Conservation (phyloP, 192 early-diverging fungal species). For the Mycoemilia scoparia region DNA sequence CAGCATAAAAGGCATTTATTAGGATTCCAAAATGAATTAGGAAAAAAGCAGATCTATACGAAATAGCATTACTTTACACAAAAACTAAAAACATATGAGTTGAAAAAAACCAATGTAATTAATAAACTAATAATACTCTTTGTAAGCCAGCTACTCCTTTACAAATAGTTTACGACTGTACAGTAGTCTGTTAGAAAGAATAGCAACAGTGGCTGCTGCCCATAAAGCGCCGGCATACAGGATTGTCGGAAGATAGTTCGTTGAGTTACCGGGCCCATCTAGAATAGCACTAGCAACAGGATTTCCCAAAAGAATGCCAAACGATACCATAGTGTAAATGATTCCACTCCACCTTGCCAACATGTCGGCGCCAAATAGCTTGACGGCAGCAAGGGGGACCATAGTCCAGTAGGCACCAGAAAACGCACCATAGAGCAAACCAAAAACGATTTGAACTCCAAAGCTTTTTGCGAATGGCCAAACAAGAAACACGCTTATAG, state of each 20-base stretch:
- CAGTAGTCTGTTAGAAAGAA: conserved; percentile 9
- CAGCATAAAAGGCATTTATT: no score
- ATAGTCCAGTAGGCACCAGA: conserved; percentile 25
- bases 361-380: conserved; percentile 19
- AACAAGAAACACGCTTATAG: conserved; percentile 9
- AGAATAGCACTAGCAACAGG: conserved; percentile 18
- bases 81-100: no score
- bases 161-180: conserved; percentile 6
- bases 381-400: conserved; percentile 15
- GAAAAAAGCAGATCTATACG: no score
- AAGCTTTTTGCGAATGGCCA: conserved; percentile 22
- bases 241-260: conserved; percentile 12
- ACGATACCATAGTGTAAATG: conserved; percentile 16
- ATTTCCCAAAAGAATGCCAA: conserved; percentile 20
- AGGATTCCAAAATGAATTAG: no score
- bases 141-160: no score
- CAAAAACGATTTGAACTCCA: conserved; percentile 15
- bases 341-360: conserved; percentile 19
- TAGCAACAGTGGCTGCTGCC: conserved; percentile 7
- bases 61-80: no score
- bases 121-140: no score
- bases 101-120: no score
- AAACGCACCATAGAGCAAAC: conserved; percentile 12
- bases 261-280: conserved; percentile 10
- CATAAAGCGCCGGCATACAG: conserved; percentile 21